These are phyloP conservation scores for Saccharomycopsis sp. DNA, from an alignment of 805 yeast species.

Conservation along the genomic window DNA sequence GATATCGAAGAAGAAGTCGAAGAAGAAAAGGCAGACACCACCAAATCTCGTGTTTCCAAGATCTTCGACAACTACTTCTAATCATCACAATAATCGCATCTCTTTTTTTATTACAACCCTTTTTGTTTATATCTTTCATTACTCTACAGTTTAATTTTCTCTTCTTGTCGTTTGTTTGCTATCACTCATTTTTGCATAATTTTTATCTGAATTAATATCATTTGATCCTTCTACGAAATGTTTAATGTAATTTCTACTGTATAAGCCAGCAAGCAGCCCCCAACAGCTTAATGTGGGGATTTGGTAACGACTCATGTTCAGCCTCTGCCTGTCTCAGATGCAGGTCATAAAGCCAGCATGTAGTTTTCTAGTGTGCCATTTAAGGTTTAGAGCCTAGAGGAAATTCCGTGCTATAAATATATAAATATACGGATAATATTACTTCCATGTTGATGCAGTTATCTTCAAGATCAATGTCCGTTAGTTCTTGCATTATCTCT, in stretches of 20 bases:
- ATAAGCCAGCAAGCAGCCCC: too few species aligned
- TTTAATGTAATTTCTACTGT: too few species aligned
- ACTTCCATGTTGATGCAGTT: too few species aligned
- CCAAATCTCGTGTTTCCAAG: neutral
- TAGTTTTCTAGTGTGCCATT: too few species aligned
- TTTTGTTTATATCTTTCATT: neutral
- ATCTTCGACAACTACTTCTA: neutral
- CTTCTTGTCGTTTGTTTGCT: neutral
- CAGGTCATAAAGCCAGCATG: too few species aligned
- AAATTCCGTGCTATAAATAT: too few species aligned
- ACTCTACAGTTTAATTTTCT: neutral
- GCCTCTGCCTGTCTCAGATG: neutral
- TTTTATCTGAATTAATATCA: too few species aligned
- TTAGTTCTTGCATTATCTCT: too few species aligned
- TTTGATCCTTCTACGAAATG: too few species aligned
- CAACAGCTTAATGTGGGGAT: neutral
- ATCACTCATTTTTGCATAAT: neutral
- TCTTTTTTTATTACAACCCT: neutral
- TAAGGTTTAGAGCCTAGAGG: too few species aligned
- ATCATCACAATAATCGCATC: neutral
- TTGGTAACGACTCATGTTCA: neutral
- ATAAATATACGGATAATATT: too few species aligned
- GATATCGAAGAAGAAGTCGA: conserved; percentile 31
- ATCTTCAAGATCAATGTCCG: too few species aligned
- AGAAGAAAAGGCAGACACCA: conserved; percentile 4